Percentiles rank a stretch among this genome's conserved stretches.
Evolutionary conservation across 1,139 yeast genomes (phyloP).

Genomic region (Zygotorulaspora mrakii): DNA sequence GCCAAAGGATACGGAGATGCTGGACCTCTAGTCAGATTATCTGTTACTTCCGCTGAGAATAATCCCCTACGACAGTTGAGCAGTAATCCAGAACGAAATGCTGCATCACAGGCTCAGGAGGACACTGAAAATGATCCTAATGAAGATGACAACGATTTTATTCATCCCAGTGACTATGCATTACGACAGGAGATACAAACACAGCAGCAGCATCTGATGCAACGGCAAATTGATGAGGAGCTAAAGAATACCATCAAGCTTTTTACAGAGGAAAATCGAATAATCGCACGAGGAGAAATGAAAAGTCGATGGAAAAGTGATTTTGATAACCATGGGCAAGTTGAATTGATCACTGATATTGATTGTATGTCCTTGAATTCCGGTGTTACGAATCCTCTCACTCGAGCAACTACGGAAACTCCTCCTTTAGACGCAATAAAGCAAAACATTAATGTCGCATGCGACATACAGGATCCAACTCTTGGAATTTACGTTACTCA

Average conservation of each 20-base stretch:
- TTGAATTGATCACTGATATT: constrained; percentile 72
- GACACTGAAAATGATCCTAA: constrained; percentile 13
- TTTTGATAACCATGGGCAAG: constrained; percentile 66
- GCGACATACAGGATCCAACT: constrained; percentile 79
- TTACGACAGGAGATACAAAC: constrained; percentile 36
- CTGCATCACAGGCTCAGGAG: constrained; percentile 7
- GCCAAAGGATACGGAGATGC: constrained; percentile 40
- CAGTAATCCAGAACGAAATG: constrained; percentile 8
- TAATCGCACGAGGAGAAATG: constrained; percentile 73
- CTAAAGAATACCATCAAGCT: constrained; percentile 41
- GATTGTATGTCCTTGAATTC: constrained; percentile 55
- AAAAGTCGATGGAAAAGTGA: constrained; percentile 95
- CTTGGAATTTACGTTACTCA: constrained; percentile 76
- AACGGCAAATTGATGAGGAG: constrained; percentile 34
- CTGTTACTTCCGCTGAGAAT: constrained; percentile 29
- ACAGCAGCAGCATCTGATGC: constrained; percentile 36
- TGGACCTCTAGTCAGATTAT: constrained; percentile 39
- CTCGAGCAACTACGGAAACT: constrained; percentile 35
- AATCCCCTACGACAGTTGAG: constrained; percentile 19
- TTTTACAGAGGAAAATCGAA: constrained; percentile 67
- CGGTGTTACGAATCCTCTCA: constrained; percentile 45
- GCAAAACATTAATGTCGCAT: constrained; percentile 55
- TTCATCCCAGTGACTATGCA: constrained; percentile 43
- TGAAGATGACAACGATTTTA: constrained; percentile 28
- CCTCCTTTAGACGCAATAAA: constrained; percentile 27